Percentiles rank a stretch among this genome's conserved stretches.
phyloP scores from a whole-genome alignment of 352 stramenopile species.

The Pythium vanterpoolii region DNA sequence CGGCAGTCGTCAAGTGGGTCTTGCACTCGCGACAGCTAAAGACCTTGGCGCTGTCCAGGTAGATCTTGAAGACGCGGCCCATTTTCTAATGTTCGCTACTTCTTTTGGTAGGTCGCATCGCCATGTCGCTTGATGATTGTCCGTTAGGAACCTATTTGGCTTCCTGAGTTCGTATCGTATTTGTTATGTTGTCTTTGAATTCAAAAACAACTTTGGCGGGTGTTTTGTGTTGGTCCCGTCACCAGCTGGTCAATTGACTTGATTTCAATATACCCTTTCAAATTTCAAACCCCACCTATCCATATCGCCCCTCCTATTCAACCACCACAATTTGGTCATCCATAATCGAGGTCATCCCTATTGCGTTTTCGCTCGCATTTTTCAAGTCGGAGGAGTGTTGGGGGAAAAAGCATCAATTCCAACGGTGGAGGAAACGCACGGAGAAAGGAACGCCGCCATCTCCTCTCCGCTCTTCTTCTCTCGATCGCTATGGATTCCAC shows the following conservation, averaged over 20 bases:
- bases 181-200: conserved; percentile 11
- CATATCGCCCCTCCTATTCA: conserved; percentile 24
- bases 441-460: not conserved
- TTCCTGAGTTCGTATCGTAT: not conserved
- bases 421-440: conserved; percentile 2
- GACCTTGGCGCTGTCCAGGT: conserved; percentile 87
- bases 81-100: conserved; percentile 23
- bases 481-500: conserved; percentile 10
- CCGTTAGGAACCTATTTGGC: not conserved
- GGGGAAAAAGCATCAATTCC: conserved; percentile 10
- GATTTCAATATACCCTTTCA: conserved; percentile 34
- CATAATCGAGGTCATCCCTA: conserved; percentile 24
- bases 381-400: conserved; percentile 6
- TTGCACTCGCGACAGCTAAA: conserved; percentile 91
- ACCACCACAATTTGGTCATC: not conserved
- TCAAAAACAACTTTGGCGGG: conserved; percentile 14
- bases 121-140: conserved; percentile 24
- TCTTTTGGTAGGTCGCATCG: not conserved
- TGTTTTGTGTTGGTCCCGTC: not conserved
- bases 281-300: conserved; percentile 30
- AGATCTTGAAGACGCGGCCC: conserved; percentile 87
- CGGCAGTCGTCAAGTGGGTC: conserved; percentile 88
- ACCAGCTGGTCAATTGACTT: conserved; percentile 25
- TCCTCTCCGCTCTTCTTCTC: not conserved
- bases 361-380: conserved; percentile 29